Base-by-base conservation (phyloP, 371 early-diverging fungal species). In the Mortierella polycephala region DNA sequence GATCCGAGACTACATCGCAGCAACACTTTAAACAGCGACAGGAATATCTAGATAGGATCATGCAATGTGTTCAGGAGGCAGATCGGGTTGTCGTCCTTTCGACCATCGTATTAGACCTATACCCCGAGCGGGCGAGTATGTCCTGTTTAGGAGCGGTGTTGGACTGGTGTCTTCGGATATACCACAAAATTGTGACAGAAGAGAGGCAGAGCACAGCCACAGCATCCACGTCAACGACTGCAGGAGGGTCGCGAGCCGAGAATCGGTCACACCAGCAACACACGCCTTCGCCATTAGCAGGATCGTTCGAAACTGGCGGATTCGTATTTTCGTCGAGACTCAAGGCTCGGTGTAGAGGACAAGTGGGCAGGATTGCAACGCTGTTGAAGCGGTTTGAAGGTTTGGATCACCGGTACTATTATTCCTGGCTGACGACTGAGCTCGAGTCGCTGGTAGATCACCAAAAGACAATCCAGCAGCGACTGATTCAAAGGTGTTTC, bases 111-210 rank as follows among this genome's bases (percentile, higher is more conserved):
- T 21, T 77, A 30, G 66, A 77, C 10, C 59, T 59, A 8, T 77
- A 77, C 23, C 79, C 79, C 1, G 79, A 77, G 45, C 59, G 79
- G 10, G 72, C 73, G 0, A 57, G 57, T 13, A 55, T 69, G 50
- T 60, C 72, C 0, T 77, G 79, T 56, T 23, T 69, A 3, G 73
- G 73, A 0, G 65, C 68, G 2, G 79, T 62, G n/a, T 11, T 77
- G 59, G 79, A 66, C 50, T 77, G 79, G 79, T 71, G 72, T 40
- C 69, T 77, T 11, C 58, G 79, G 56, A 72, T 77, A 18, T 77
- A 77, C 39, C 44, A 72, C 53, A 71, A 72, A 23, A 53, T 77
- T 20, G 21, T 68, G 7, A 55, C 54, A 59, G 76, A 76, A 57
- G 62, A 57, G 40, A 46, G 23, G 18, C 51, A 10, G 14, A 42